phyloP scores from a whole-genome alignment of 352 stramenopile species.

The Phytophthora ohioensis region DNA sequence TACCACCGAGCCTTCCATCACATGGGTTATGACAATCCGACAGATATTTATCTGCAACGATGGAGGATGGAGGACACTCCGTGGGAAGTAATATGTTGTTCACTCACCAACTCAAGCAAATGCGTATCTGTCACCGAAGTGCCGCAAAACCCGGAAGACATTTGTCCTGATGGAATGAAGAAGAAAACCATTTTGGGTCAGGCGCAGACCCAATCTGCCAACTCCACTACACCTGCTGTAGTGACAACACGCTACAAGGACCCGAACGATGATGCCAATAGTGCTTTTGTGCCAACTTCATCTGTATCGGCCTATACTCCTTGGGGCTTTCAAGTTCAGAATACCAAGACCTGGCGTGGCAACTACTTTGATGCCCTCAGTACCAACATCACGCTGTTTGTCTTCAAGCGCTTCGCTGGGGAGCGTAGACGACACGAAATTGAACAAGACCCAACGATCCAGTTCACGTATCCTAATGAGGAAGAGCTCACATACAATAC shows the following conservation, averaged over 20 bases:
- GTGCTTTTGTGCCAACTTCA: constrained; percentile 85
- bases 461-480: constrained; percentile 64
- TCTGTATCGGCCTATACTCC: constrained; percentile 80
- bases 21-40: constrained; percentile 95
- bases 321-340: constrained; percentile 86
- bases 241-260: constrained; percentile 94
- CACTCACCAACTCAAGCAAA: constrained; percentile 59
- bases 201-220: constrained; percentile 57
- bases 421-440: constrained; percentile 58
- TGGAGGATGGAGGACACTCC: constrained; percentile 95
- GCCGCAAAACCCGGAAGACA: constrained; percentile 36
- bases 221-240: constrained; percentile 30
- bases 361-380: constrained; percentile 95
- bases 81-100: constrained; percentile 93
- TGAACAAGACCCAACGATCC: constrained; percentile 41
- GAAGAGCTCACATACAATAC: constrained; percentile 46
- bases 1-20: constrained; percentile 97
- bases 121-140: constrained; percentile 61
- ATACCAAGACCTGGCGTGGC: constrained; percentile 93
- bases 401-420: constrained; percentile 78
- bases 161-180: constrained; percentile 64
- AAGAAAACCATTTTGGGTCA: constrained; percentile 75
- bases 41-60: constrained; percentile 97
- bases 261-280: constrained; percentile 91
- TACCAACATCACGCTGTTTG: constrained; percentile 92